Evolutionary conservation across 306 rosid genomes (phyloP).

Genomic region (Mimosa bimucronata): DNA sequence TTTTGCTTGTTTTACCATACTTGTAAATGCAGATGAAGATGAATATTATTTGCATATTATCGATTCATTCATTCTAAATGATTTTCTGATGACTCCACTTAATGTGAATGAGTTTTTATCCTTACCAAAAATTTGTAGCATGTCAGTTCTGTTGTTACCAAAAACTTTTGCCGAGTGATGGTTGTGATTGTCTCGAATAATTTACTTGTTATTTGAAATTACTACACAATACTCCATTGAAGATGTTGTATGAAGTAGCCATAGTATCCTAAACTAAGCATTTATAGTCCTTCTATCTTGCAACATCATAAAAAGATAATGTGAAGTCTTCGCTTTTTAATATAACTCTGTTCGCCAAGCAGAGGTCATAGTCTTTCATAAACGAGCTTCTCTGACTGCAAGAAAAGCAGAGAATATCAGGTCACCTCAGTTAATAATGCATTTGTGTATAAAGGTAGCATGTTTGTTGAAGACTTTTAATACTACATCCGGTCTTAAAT

Average conservation of each 20-base stretch:
- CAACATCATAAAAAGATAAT: not conserved
- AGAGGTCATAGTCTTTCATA: constrained; percentile 76
- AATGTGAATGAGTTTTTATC: too few relatives aligned
- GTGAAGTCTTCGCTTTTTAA: not conserved
- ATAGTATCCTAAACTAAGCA: constrained; percentile 30
- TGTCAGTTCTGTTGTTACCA: too few relatives aligned
- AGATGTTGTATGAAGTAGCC: constrained; percentile 12
- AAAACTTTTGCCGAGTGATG: too few relatives aligned
- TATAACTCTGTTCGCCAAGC: constrained; percentile 17
- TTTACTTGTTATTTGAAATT: too few relatives aligned
- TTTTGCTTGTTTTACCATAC: constrained; percentile 7
- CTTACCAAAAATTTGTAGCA: too few relatives aligned
- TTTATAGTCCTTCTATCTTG: not conserved
- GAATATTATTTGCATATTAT: constrained; percentile 30
- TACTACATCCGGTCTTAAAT: too few relatives aligned
- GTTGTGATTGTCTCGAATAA: too few relatives aligned
- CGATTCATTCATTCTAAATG: not conserved
- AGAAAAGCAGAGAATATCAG: constrained; percentile 4
- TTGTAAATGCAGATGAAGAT: constrained; percentile 29
- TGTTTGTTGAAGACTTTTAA: constrained; percentile 1
- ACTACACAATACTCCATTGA: not conserved
- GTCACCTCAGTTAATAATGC: not conserved
- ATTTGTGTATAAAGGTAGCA: not conserved
- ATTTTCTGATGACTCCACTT: too few relatives aligned
- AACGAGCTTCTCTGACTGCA: constrained; percentile 94